Base-by-base conservation (phyloP, 768 basidiomycete genomes). In the Tulasnella calospora region DNA sequence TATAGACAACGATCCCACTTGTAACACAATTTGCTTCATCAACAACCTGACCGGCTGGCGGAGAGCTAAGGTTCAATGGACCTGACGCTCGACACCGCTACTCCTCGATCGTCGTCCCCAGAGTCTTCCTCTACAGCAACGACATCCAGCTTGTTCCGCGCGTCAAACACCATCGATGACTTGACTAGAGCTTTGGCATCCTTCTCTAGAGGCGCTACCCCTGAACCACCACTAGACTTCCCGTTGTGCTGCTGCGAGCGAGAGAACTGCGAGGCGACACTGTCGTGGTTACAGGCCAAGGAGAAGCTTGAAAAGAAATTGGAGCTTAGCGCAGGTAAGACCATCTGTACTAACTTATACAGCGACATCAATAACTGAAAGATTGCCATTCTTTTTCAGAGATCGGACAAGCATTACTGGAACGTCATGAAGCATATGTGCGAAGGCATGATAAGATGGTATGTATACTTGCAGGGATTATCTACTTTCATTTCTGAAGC, bases 321-420 rank as follows among this genome's bases (percentile, higher is more conserved):
- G 80, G 89, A 92, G 78, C 87, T 97, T 77, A 94, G 94, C 83
- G 95, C 94, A 82, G 94, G 95, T 96, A 82, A 82, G 92, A 87
- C 44, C 38, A 67, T 8, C 51, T 36, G 47, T 70, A 79, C n/a
- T 74, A 77, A 30, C 46, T 73, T 35, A 69, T n/a, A 55, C 38
- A 44, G 36, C n/a, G 44, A 38, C 46, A 69, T 72, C 47, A 51
- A 80, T 74, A 81, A 47, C 41, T 78, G 76, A 23, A 33, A 72
- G 12, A 69, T 55, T 46, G 27, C 15, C 8, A 30, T 35, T 27
- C 41, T 46, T 67, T n/a, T 17, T n/a, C 46, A 95, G 95, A 96
- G 87, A 92, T 97, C 38, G 95, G 95, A 17, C 94, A 95, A 84
- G 95, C 96, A 5, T 85, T 98, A 71, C 84, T 98, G 71, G 90